A percentile compares a stretch with the other conserved stretches of the same genome.
Evolutionary conservation across 176 grass and related monocot genomes (phyloP).

Genomic region (Raddia guianensis): DNA sequence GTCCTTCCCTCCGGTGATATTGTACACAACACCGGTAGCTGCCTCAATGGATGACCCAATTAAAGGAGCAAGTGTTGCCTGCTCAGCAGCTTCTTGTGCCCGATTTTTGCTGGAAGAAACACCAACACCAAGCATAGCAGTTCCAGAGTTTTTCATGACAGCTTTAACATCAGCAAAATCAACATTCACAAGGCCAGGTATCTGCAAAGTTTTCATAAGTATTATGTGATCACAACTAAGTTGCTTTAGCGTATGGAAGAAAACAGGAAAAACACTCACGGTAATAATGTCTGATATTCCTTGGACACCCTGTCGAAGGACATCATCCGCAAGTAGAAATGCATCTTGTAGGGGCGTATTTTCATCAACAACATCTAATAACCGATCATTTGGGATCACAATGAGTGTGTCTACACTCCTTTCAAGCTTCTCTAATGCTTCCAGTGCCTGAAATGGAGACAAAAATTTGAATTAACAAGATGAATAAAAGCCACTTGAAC

Average conservation of each 20-base stretch:
- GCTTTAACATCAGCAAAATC: conserved; percentile 99
- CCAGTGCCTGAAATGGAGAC: conserved; percentile 64
- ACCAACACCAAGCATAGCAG: conserved; percentile 90
- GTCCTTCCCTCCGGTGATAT: conserved; percentile 95
- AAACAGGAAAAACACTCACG: conserved; percentile 41
- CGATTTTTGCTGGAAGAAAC: conserved; percentile 93
- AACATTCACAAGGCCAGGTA: conserved; percentile 94
- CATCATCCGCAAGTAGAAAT: conserved; percentile 97
- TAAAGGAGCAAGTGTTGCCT: conserved; percentile 90
- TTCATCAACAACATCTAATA: conserved; percentile 84
- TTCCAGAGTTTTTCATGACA: conserved; percentile 94
- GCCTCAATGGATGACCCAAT: conserved; percentile 94
- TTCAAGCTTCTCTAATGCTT: conserved; percentile 93
- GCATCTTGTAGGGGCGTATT: conserved; percentile 96
- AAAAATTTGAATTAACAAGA: not conserved
- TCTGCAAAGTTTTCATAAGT: conserved; percentile 47
- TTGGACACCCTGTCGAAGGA: conserved; percentile 92
- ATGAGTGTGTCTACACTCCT: conserved; percentile 90
- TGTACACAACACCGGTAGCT: conserved; percentile 91
- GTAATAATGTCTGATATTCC: conserved; percentile 99
- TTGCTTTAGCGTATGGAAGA: not conserved
- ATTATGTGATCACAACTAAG: not conserved
- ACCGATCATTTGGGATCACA: conserved; percentile 90
- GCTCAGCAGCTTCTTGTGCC: conserved; percentile 96
- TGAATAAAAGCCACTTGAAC: not conserved